A percentile compares a stretch with the other conserved stretches of the same genome.
Conservation (phyloP, 2,329 filamentous ascomycete genomes). For the Botryotinia narcissicola region DNA sequence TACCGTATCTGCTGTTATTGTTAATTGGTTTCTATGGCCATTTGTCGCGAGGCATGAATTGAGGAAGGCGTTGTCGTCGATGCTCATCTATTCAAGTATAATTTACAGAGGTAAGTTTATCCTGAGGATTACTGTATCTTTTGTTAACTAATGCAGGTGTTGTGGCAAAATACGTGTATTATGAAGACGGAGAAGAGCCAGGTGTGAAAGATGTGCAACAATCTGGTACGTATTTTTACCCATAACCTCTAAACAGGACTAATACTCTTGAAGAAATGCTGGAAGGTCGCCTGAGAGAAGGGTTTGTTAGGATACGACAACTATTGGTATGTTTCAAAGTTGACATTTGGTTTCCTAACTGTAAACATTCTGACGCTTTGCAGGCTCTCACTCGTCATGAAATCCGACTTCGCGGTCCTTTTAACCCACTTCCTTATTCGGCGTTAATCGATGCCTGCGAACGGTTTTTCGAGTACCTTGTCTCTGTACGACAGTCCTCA, state of each 20-base stretch:
- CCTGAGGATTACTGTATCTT: neutral
- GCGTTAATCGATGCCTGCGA: slow-evolving; percentile 56
- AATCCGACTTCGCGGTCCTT: slow-evolving; percentile 55
- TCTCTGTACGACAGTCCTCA: slow-evolving; percentile 56
- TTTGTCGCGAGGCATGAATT: slow-evolving; percentile 60
- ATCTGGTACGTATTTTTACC: slow-evolving; percentile 39
- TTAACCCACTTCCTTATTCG: slow-evolving; percentile 55
- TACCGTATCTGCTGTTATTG: slow-evolving; percentile 51
- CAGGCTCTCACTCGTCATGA: slow-evolving; percentile 56
- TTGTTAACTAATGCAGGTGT: slow-evolving; percentile 35
- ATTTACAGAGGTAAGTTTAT: slow-evolving; percentile 46
- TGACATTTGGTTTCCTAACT: neutral
- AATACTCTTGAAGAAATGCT: slow-evolving; percentile 47
- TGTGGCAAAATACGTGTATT: slow-evolving; percentile 58
- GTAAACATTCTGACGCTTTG: neutral
- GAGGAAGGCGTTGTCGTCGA: slow-evolving; percentile 52
- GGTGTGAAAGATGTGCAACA: slow-evolving; percentile 49
- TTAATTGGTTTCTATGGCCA: slow-evolving; percentile 61
- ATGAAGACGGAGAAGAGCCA: slow-evolving; percentile 52
- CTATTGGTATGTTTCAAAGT: slow-evolving; percentile 41
- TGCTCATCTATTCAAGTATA: slow-evolving; percentile 57
- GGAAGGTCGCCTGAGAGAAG: slow-evolving; percentile 58
- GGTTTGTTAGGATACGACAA: slow-evolving; percentile 57
- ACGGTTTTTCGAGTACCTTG: slow-evolving; percentile 58
- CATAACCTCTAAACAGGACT: slow-evolving; percentile 9